Conservation (phyloP, 2,329 filamentous ascomycete genomes). For the Botrytis galanthina region DNA sequence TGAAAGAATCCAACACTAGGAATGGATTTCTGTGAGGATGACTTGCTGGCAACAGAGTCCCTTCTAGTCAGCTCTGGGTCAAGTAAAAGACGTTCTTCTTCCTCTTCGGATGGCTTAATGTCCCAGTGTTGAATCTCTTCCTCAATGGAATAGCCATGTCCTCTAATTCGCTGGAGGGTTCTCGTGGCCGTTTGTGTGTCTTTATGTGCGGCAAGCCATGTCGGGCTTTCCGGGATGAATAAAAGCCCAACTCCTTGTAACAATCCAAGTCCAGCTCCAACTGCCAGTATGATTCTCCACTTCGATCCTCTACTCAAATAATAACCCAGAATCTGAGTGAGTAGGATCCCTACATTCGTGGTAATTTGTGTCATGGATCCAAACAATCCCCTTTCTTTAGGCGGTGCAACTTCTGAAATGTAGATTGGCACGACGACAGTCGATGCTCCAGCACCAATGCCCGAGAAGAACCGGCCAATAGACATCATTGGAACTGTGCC, state of each 20-base stretch:
- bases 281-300: conserved; percentile 81
- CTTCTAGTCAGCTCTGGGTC: conserved; percentile 29
- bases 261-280: conserved; percentile 66
- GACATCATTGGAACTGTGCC: conserved; percentile 65
- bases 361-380: conserved; percentile 85
- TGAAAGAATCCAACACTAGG: conserved; percentile 58
- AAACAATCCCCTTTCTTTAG: conserved; percentile 73
- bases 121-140: conserved; percentile 68
- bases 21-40: conserved; percentile 32
- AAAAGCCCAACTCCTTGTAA: conserved; percentile 69
- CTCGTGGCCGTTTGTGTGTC: conserved; percentile 59
- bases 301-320: conserved; percentile 76
- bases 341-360: conserved; percentile 86
- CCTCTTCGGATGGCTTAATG: conserved; percentile 36
- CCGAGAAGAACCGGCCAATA: conserved; percentile 74
- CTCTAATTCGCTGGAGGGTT: conserved; percentile 73
- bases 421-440: conserved; percentile 94
- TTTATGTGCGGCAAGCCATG: conserved; percentile 74
- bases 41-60: conserved; percentile 32
- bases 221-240: conserved; percentile 81
- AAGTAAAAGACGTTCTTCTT: conserved; percentile 35
- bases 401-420: conserved; percentile 86
- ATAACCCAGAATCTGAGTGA: conserved; percentile 79
- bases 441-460: conserved; percentile 80
- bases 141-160: conserved; percentile 63